Conservation (phyloP, 2,329 filamentous ascomycete species). For the Aspergillus sergii region DNA sequence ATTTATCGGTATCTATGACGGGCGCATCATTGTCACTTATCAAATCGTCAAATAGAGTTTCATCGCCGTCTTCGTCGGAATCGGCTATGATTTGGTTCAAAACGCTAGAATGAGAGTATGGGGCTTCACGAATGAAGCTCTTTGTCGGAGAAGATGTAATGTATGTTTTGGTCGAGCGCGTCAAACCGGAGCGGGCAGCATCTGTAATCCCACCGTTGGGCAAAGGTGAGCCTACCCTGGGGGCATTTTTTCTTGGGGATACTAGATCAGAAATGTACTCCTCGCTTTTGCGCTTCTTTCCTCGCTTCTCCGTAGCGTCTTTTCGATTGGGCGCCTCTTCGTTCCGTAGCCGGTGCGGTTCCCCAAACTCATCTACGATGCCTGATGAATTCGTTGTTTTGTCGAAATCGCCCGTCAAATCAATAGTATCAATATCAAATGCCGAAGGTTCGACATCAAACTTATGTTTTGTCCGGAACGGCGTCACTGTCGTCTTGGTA, state of each 20-base stretch:
- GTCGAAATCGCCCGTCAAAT: slow-evolving; percentile 45
- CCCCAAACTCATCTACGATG: slow-evolving; percentile 44
- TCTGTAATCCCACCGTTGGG: slow-evolving; percentile 12
- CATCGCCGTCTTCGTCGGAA: slow-evolving; percentile 38
- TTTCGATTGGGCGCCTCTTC: slow-evolving; percentile 45
- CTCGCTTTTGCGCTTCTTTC: slow-evolving; percentile 54
- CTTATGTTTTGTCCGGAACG: slow-evolving; percentile 20
- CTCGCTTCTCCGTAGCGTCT: slow-evolving; percentile 40
- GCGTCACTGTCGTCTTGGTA: slow-evolving; percentile 22
- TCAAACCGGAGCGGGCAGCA: background rate
- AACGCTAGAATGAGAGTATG: slow-evolving; percentile 11
- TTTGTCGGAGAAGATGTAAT: slow-evolving; percentile 14
- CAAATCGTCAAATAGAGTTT: slow-evolving; percentile 30
- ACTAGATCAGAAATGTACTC: slow-evolving; percentile 46
- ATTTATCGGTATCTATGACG: slow-evolving; percentile 25
- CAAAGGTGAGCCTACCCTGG: slow-evolving; percentile 28
- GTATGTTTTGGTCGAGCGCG: slow-evolving; percentile 11
- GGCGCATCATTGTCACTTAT: slow-evolving; percentile 23
- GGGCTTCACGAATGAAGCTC: slow-evolving; percentile 5
- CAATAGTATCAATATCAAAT: slow-evolving; percentile 47
- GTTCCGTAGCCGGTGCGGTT: slow-evolving; percentile 46
- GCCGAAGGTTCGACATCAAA: slow-evolving; percentile 20
- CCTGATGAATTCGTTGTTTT: slow-evolving; percentile 40
- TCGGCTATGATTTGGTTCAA: slow-evolving; percentile 33
- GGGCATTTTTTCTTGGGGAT: slow-evolving; percentile 33